Base-by-base conservation (phyloP, 306 rosid species). In the Hippophae gyantsensis region DNA sequence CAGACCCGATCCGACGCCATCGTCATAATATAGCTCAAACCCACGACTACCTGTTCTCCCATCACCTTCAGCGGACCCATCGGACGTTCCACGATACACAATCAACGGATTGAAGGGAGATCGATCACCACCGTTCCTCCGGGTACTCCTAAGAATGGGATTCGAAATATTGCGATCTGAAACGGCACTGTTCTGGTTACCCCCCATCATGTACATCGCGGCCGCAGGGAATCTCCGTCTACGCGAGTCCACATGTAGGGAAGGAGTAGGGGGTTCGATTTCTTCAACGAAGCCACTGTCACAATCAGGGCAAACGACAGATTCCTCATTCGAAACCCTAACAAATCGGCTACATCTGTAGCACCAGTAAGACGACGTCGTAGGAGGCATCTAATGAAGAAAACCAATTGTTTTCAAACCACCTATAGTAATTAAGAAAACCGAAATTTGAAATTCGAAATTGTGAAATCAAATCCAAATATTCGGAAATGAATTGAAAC, bases 21-120 rank as follows among this genome's bases (percentile, higher is more conserved):
- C 95, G 7, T 84, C 95, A 62, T 86, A 82, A 40, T 71, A 86
- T 1, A 90, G 86, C 73, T 79, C 90, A 42, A 86, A 84, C 12
- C 94, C 85, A 7, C 83, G 78, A 0, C 83, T 64, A 52, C 76
- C 97, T n/a, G 71, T 68, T 0, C 64, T 75, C 0, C 68, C 73
- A 0, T 44, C 69, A 0, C 52, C 65, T 8, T 40, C 27, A 3
- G 42, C 56, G 5, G 65, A 45, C 0, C 71, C 72, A 3, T 72
- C 72, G 0, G 72, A 14, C 5, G 84, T 48, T 0, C 81, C 83
- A 7, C 90, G 94, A 5, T 86, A 82, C 56, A 90, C 86, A 43
- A 84, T 84, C 5, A 90, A 85, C 11, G 95, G 97, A 60, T 86
- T 86, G 58, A 80, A 84, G 10, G 82, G 85, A 0, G 86, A 80